Evolutionary conservation across 148 eudicot genomes (phyloP).

Genomic region (Suaeda aralocaspica): DNA sequence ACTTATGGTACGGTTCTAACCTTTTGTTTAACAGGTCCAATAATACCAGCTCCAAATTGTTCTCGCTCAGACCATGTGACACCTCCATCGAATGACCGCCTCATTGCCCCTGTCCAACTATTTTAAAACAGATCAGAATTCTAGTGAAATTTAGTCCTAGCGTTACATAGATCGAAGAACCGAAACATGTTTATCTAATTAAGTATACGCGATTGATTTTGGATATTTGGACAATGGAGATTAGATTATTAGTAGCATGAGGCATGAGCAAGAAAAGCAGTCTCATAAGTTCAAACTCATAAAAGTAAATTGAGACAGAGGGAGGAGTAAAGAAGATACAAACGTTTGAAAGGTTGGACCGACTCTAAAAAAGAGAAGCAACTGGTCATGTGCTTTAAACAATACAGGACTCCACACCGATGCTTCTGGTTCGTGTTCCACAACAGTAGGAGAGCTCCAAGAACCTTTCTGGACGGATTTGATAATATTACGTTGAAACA

Average conservation of each 20-base stretch:
- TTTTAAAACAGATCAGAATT: neutral
- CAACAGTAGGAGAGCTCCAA: slow-evolving; percentile 69
- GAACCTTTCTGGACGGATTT: slow-evolving; percentile 49
- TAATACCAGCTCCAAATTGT: slow-evolving; percentile 88
- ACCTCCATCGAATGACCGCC: slow-evolving; percentile 78
- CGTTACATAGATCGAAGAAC: no score
- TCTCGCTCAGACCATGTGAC: slow-evolving; percentile 67
- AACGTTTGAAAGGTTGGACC: slow-evolving; percentile 86
- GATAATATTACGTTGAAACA: no score
- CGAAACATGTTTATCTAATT: no score
- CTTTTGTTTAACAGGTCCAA: slow-evolving; percentile 89
- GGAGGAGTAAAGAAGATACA: slow-evolving; percentile 11
- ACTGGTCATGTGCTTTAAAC: slow-evolving; percentile 55
- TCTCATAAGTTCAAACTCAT: no score
- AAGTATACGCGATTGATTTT: no score
- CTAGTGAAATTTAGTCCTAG: no score
- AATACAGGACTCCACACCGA: slow-evolving; percentile 96
- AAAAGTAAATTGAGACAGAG: neutral
- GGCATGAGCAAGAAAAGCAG: no score
- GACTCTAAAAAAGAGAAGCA: slow-evolving; percentile 80
- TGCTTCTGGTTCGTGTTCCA: slow-evolving; percentile 57
- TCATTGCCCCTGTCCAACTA: slow-evolving; percentile 67
- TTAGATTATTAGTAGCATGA: neutral
- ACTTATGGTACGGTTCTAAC: slow-evolving; percentile 21
- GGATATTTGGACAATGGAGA: no score